Evolutionary conservation across 1,284 basidiomycete genomes (phyloP), one percentile per base, ranked within the genome.

Genomic region (Leccinum fuscescens): DNA sequence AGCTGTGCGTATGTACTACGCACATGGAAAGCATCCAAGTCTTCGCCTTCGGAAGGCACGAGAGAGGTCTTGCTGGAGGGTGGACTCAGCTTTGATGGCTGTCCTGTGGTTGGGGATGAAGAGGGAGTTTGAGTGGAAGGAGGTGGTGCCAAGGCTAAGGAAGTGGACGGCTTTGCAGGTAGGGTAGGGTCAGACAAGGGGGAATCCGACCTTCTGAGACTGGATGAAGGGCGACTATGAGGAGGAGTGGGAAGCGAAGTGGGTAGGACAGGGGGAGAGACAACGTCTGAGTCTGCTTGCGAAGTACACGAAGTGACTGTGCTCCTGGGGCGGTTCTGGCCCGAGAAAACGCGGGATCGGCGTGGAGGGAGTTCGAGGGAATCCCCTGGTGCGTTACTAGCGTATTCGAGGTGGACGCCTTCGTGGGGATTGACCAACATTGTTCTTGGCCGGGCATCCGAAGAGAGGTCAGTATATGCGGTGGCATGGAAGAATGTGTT

Each of bases 1-100:
- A 97, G 81, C 62, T 92, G 83, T 0, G 94, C 94, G 70, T 97
- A 96, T 0, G 93, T 95, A 58, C 86, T 90, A 39, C 94, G 85
- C 9, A 96, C 90, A 74, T 93, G 88, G 70, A 91, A 94, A 14
- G 90, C 84, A 73, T 96, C 94, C 56, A 86, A 74, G 66, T 96
- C 93, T 74, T 96, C 94, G 20, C 86, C 88, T 67, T 86, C 86
- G 8, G 86, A 87, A 3, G 85, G 88, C 1, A 81, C 80, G 14
- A 88, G 77, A 6, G 86, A 89, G 11, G 80, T 77, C 62, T 84
- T 83, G 69, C 84, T 86, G 22, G 80, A 75, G 1, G 76, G 77
- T 11, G 73, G 70, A 59, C 70, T 76, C 55, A 73, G 65, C 52
- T 69, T 74, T 27, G 76, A 71, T 29, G 68, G 73, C 56, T 77